phyloP scores from a whole-genome alignment of 352 stramenopile genomes.

The Phytophthora syringae region DNA sequence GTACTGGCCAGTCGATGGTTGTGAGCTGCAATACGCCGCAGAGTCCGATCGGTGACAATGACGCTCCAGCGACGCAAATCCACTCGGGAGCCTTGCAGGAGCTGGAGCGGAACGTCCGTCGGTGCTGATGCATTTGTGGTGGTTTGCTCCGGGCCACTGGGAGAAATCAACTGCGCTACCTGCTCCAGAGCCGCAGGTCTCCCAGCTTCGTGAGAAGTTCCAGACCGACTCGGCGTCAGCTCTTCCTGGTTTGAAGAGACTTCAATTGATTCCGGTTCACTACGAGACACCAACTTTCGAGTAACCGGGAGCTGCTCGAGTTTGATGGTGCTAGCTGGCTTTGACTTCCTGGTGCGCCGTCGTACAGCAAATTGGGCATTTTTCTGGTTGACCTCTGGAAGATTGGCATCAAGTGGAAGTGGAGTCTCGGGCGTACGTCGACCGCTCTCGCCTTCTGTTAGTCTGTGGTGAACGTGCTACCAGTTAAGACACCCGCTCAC shows the following conservation, averaged over 20 bases:
- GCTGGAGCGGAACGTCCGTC: slow-evolving; percentile 67
- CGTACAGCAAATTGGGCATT: background rate
- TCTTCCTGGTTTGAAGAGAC: slow-evolving; percentile 46
- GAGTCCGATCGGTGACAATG: slow-evolving; percentile 68
- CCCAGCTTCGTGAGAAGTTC: slow-evolving; percentile 2
- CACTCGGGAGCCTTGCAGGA: slow-evolving; percentile 59
- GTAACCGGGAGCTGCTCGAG: slow-evolving; percentile 21
- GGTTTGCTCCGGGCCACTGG: slow-evolving; percentile 16
- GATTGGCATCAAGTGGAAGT: slow-evolving; percentile 1
- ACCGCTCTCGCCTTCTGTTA: slow-evolving; percentile 22
- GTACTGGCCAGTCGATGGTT: slow-evolving; percentile 57
- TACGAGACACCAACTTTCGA: background rate
- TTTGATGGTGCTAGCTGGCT: slow-evolving; percentile 28
- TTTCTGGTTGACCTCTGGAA: slow-evolving; percentile 1
- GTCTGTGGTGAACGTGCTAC: too few species aligned
- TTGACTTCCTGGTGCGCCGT: slow-evolving; percentile 17
- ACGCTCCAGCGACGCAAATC: slow-evolving; percentile 72
- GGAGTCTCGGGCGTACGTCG: slow-evolving; percentile 27
- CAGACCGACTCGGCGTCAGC: background rate
- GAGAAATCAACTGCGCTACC: slow-evolving; percentile 17
- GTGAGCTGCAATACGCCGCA: slow-evolving; percentile 64
- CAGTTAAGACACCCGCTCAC: too few species aligned
- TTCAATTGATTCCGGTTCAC: slow-evolving; percentile 1
- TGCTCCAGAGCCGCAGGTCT: slow-evolving; percentile 39
- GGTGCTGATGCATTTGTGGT: slow-evolving; percentile 9